These are phyloP conservation scores for Cercophora samala DNA, from an alignment of 495 filamentous ascomycete genomes.

Conservation along the genomic window DNA sequence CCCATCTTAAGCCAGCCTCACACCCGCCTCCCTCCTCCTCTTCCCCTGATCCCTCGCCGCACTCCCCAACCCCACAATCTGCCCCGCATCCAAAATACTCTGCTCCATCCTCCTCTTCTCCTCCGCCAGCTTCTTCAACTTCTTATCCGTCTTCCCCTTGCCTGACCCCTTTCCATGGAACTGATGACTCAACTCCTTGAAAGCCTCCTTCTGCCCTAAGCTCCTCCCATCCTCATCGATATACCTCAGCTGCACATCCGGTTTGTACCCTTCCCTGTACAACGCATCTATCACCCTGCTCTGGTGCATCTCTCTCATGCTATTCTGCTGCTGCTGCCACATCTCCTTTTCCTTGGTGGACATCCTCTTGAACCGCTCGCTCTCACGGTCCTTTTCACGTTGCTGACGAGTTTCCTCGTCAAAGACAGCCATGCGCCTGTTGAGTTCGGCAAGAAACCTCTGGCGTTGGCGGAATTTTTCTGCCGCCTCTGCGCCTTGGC, in stretches of 20 bases:
- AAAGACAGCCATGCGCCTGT: constrained; percentile 64
- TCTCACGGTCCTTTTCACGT: constrained; percentile 80
- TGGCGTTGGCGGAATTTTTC: constrained; percentile 70
- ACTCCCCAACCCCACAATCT: constrained; percentile 76
- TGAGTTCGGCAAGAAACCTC: constrained; percentile 77
- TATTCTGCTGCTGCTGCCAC: constrained; percentile 80
- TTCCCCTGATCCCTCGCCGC: constrained; percentile 72
- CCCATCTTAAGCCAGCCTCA: constrained; percentile 63
- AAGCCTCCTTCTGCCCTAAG: constrained; percentile 92
- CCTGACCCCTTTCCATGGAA: constrained; percentile 98
- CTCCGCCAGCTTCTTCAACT: constrained; percentile 92
- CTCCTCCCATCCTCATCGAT: constrained; percentile 79
- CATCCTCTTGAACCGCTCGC: constrained; percentile 80
- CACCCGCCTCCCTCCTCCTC: constrained; percentile 85
- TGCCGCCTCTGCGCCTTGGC: constrained; percentile 60
- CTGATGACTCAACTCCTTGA: constrained; percentile 83
- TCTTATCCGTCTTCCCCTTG: constrained; percentile 97
- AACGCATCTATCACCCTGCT: constrained; percentile 75
- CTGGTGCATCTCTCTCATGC: constrained; percentile 75
- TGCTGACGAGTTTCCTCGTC: constrained; percentile 76
- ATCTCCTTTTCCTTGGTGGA: constrained; percentile 87
- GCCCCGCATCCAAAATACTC: constrained; percentile 75
- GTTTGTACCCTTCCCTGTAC: constrained; percentile 84
- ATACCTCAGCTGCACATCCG: constrained; percentile 84
- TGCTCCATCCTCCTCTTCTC: constrained; percentile 83